Percentiles rank a stretch among this genome's conserved stretches.
phyloP scores from a whole-genome alignment of 2,329 filamentous ascomycete genomes.

The Cercospora sp. region DNA sequence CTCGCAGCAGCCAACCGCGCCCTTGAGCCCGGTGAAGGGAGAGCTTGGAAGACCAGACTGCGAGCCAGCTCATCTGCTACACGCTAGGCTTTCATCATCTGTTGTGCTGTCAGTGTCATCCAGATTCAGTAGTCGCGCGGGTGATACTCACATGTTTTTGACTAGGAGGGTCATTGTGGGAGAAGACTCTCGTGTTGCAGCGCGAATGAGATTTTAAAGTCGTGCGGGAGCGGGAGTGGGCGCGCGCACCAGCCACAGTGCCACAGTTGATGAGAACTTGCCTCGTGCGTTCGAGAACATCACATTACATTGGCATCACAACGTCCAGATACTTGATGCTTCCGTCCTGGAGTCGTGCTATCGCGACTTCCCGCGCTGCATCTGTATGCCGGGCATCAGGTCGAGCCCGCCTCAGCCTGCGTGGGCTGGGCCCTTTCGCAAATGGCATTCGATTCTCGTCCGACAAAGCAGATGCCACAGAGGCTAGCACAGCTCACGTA shows the following conservation, averaged over 20 bases:
- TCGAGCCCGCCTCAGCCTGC: not conserved
- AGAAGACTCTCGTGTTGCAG: conserved; percentile 46
- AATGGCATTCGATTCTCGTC: not conserved
- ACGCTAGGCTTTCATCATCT: conserved; percentile 99
- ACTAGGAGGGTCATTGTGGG: conserved; percentile 92
- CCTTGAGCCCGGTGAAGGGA: conserved; percentile 90
- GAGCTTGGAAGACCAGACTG: conserved; percentile 68
- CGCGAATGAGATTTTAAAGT: conserved; percentile 12
- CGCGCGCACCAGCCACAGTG: not conserved
- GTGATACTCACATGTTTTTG: conserved; percentile 81
- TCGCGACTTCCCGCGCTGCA: conserved; percentile 18
- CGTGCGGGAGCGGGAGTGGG: not conserved
- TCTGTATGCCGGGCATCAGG: conserved; percentile 13
- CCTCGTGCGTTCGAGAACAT: not conserved
- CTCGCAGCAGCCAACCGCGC: conserved; percentile 67
- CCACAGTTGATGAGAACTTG: not conserved
- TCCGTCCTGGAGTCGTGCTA: conserved; percentile 20
- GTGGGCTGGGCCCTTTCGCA: not conserved
- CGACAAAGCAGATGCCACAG: not conserved
- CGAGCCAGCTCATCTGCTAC: conserved; percentile 82
- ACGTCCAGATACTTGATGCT: conserved; percentile 30
- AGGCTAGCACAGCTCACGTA: not conserved
- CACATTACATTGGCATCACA: not conserved
- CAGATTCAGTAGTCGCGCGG: not conserved
- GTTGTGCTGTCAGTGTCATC: conserved; percentile 30